Conservation (phyloP, 345 rosid genomes). For the Gossypium bickii region DNA sequence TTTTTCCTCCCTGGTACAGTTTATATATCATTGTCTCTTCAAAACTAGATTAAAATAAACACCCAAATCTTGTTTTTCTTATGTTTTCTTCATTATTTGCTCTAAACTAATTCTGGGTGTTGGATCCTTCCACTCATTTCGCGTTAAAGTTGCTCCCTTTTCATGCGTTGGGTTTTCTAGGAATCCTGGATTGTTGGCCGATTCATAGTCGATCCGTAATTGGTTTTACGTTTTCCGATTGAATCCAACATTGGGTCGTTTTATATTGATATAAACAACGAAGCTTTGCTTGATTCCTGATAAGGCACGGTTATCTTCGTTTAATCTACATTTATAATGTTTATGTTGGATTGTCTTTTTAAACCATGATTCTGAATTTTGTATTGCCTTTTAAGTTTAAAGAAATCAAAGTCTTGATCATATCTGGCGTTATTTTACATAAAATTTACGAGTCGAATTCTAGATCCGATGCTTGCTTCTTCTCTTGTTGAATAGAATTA, state of each 20-base stretch:
- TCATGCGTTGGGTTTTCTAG: constrained; percentile 21
- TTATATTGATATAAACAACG: constrained; percentile 22
- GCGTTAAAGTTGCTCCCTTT: constrained; percentile 10
- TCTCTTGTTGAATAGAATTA: constrained; percentile 6
- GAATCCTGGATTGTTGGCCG: constrained; percentile 50
- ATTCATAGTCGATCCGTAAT: constrained; percentile 38
- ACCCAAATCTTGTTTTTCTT: background rate
- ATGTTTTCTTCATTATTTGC: background rate
- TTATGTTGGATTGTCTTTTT: constrained; percentile 20
- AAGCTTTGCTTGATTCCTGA: constrained; percentile 24
- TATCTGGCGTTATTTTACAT: constrained; percentile 12
- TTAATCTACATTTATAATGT: constrained; percentile 38
- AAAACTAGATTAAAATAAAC: background rate
- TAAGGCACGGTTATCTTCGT: constrained; percentile 36
- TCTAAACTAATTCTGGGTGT: constrained; percentile 16
- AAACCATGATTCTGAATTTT: constrained; percentile 11
- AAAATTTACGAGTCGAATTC: background rate
- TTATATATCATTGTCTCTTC: background rate
- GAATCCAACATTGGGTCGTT: constrained; percentile 44
- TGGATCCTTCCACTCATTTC: constrained; percentile 25
- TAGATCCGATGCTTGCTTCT: constrained; percentile 24
- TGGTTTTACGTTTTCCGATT: constrained; percentile 25
- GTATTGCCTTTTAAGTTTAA: constrained; percentile 6
- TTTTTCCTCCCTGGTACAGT: constrained; percentile 17
- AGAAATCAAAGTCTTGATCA: constrained; percentile 15